A percentile compares a stretch with the other conserved stretches of the same genome.
Evolutionary conservation across 73 alveolate genomes (phyloP).

Genomic region (Stentor coeruleus): DNA sequence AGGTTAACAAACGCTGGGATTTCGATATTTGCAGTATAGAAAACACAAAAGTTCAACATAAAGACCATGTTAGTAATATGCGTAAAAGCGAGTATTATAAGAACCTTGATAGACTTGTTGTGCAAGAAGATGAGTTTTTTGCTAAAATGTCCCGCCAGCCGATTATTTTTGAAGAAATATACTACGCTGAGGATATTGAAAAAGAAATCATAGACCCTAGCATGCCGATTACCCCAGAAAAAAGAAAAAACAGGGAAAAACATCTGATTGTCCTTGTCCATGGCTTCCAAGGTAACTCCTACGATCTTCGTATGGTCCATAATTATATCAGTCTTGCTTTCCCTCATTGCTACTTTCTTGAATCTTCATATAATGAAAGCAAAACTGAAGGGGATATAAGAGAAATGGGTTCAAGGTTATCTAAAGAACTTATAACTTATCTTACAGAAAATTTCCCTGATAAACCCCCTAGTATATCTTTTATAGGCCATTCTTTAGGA

Average conservation of each 20-base stretch:
- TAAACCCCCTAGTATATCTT: slow-evolving; percentile 74
- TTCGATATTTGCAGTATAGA: slow-evolving; percentile 17
- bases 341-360: slow-evolving; percentile 92
- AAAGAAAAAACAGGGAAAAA: slow-evolving; percentile 52
- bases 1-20: neutral
- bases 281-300: slow-evolving; percentile 97
- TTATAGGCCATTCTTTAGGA: slow-evolving; percentile 72
- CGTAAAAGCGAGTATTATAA: slow-evolving; percentile 9
- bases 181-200: neutral
- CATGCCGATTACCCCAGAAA: neutral
- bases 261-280: slow-evolving; percentile 95
- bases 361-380: slow-evolving; percentile 90
- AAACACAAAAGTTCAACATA: neutral
- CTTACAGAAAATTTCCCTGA: slow-evolving; percentile 89
- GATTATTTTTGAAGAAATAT: slow-evolving; percentile 23
- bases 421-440: slow-evolving; percentile 80
- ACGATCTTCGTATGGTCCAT: slow-evolving; percentile 89
- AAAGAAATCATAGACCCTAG: neutral
- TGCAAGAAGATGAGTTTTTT: slow-evolving; percentile 9
- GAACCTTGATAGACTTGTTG: neutral
- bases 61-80: neutral
- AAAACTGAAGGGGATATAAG: slow-evolving; percentile 90
- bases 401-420: slow-evolving; percentile 93
- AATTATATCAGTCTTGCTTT: slow-evolving; percentile 85
- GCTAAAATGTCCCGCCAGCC: slow-evolving; percentile 13